Evolutionary conservation across 345 rosid genomes (phyloP).

Genomic region (Populus euphratica): DNA sequence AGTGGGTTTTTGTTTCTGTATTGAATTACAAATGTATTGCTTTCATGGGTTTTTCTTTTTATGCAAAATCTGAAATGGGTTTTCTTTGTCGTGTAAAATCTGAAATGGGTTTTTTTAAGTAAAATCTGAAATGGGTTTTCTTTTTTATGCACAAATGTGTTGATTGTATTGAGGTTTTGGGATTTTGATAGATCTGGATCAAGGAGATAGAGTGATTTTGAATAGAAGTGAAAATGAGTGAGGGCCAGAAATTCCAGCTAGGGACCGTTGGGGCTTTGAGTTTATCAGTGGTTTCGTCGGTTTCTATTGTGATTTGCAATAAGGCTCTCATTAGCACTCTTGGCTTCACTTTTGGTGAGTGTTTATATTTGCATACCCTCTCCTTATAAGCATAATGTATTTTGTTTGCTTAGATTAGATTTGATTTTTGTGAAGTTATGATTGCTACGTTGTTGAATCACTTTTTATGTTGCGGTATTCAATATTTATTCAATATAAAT

Average conservation of each 20-base stretch:
- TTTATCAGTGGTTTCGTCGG: constrained; percentile 97
- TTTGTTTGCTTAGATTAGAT: constrained; percentile 5
- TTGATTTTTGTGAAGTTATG: not conserved
- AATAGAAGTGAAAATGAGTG: constrained; percentile 57
- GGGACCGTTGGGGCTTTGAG: constrained; percentile 93
- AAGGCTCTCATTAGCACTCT: constrained; percentile 97
- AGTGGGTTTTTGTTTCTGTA: not conserved
- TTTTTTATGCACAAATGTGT: constrained; percentile 9
- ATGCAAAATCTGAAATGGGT: no score
- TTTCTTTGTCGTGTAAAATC: no score
- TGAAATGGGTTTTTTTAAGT: no score
- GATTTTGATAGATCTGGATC: constrained; percentile 51
- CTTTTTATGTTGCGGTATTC: not conserved
- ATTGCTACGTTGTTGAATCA: not conserved
- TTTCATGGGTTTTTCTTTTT: not conserved
- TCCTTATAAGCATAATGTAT: not conserved
- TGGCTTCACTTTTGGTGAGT: constrained; percentile 88
- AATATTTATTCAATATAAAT: not conserved
- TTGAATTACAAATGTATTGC: not conserved
- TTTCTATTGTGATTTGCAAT: constrained; percentile 97
- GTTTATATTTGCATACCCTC: not conserved
- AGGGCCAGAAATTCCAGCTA: constrained; percentile 82
- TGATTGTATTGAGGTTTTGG: constrained; percentile 11
- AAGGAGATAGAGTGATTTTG: constrained; percentile 8
- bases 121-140: not conserved